Evolutionary conservation across 164 flowering plant genomes (phyloP).

Genomic region (Nelumbo lutea): DNA sequence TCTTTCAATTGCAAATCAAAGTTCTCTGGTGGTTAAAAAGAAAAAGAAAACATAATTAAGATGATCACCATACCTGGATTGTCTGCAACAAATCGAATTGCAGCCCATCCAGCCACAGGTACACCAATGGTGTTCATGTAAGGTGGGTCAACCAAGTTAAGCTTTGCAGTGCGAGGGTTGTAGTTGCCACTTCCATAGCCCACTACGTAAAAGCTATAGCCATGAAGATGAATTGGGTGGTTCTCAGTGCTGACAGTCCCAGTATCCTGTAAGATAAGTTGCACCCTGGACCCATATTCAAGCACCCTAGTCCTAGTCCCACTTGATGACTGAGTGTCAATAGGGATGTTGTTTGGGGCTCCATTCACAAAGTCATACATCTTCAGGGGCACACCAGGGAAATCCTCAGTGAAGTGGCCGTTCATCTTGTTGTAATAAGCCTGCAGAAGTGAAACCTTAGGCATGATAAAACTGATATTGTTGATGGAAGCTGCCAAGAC

Average conservation of each 20-base stretch:
- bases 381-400: constrained; percentile 47
- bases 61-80: constrained; percentile 52
- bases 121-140: constrained; percentile 67
- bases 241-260: constrained; percentile 55
- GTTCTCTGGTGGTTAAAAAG: too few relatives aligned
- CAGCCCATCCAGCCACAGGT: constrained; percentile 84
- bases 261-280: constrained; percentile 60
- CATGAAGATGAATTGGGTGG: constrained; percentile 80
- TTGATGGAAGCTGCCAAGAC: constrained; percentile 59
- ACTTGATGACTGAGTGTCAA: constrained; percentile 35
- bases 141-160: constrained; percentile 65
- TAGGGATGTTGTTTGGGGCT: constrained; percentile 53
- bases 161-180: constrained; percentile 34
- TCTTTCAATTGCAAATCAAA: too few relatives aligned
- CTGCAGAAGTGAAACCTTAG: constrained; percentile 45
- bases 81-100: constrained; percentile 57
- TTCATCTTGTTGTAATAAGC: constrained; percentile 41
- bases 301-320: constrained; percentile 56
- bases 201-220: constrained; percentile 65
- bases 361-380: constrained; percentile 58
- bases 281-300: constrained; percentile 51
- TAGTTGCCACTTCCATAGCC: constrained; percentile 63
- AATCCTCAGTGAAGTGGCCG: constrained; percentile 50
- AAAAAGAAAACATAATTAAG: too few relatives aligned
- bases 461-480: constrained; percentile 47